These are phyloP conservation scores for Sugiyamaella castrensis DNA, from an alignment of 1,139 yeast species.

Conservation along the genomic window DNA sequence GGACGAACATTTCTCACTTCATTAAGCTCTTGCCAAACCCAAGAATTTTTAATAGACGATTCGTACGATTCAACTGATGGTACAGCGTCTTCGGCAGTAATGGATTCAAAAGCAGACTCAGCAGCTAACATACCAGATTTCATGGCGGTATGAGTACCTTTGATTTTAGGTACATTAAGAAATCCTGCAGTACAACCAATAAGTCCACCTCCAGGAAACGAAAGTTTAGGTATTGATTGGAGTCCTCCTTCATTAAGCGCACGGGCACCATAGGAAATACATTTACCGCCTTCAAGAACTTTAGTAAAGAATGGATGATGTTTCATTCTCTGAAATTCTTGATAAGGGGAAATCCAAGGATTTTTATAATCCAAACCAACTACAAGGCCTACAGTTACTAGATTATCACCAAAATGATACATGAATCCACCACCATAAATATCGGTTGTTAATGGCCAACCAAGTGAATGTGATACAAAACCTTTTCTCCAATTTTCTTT, in stretches of 20 bases:
- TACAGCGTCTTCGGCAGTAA: conserved; percentile 45
- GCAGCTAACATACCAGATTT: conserved; percentile 95
- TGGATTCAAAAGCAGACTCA: conserved; percentile 64
- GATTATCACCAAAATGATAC: conserved; percentile 92
- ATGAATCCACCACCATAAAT: conserved; percentile 96
- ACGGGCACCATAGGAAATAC: conserved; percentile 91
- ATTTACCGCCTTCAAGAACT: conserved; percentile 81
- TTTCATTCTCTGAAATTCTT: conserved; percentile 93
- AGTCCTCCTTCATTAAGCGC: conserved; percentile 95
- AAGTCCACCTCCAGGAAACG: conserved; percentile 93
- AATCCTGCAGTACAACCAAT: conserved; percentile 97
- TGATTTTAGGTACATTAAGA: conserved; percentile 93
- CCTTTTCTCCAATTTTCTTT: conserved; percentile 82
- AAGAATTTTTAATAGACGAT: conserved; percentile 62
- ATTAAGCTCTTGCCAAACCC: conserved; percentile 80
- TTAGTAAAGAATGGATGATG: conserved; percentile 81
- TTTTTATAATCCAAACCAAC: conserved; percentile 89
- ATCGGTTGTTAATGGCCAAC: conserved; percentile 72
- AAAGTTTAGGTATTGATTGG: conserved; percentile 83
- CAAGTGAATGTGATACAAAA: conserved; percentile 81
- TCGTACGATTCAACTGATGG: conserved; percentile 57
- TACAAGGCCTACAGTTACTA: conserved; percentile 87
- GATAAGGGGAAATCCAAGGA: conserved; percentile 92
- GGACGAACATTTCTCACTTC: conserved; percentile 90
- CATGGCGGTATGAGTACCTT: conserved; percentile 98